Conservation (phyloP, 208 protist genomes). For the Crithidia expoeki region DNA sequence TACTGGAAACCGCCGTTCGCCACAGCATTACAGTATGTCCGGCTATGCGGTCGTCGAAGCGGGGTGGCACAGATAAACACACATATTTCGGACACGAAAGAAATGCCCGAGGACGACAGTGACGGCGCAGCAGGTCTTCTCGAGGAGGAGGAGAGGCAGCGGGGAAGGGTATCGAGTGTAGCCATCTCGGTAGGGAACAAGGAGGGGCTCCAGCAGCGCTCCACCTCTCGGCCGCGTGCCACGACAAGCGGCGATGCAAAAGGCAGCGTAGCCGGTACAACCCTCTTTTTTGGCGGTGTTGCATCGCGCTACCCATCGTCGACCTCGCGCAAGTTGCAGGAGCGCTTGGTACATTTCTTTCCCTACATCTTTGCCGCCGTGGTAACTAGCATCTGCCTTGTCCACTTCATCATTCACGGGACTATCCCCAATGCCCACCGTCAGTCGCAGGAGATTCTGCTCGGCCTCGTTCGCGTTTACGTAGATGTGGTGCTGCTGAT, state of each 20-base stretch:
- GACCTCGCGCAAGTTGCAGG: background rate
- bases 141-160: background rate
- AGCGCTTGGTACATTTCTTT: background rate
- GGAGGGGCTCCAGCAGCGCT: background rate
- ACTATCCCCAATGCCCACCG: conserved; percentile 33
- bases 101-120: background rate
- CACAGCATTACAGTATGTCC: background rate
- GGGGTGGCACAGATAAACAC: background rate
- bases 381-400: background rate
- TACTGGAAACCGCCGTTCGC: background rate
- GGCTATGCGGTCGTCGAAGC: background rate
- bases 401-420: conserved; percentile 34
- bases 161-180: background rate
- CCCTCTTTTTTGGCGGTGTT: background rate
- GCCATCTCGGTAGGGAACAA: background rate
- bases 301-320: background rate
- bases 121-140: background rate
- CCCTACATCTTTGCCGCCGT: background rate
- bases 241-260: background rate
- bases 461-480: conserved; percentile 24
- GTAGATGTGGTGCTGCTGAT: conserved; percentile 14
- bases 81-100: background rate
- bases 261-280: background rate
- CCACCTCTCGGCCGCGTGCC: background rate
- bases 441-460: conserved; percentile 60